Evolutionary conservation across 75 land plant genomes (phyloP).

Genomic region (Gnetum montanum): DNA sequence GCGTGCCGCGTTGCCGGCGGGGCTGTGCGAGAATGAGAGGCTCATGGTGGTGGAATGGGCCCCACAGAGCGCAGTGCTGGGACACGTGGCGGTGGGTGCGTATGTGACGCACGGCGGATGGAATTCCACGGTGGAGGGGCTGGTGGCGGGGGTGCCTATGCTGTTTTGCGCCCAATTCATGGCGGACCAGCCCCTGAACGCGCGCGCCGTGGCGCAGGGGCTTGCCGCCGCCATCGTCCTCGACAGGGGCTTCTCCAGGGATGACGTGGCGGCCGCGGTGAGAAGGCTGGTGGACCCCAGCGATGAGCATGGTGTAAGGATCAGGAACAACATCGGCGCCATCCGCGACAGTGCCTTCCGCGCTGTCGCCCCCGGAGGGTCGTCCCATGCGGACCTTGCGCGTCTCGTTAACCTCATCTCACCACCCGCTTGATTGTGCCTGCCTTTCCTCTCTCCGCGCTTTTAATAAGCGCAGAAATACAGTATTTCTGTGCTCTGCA

Average conservation of each 20-base stretch:
- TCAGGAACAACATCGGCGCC: background rate
- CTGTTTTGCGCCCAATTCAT: background rate
- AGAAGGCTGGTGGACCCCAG: too few relatives aligned
- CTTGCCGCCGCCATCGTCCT: background rate
- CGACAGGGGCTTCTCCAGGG: conserved; percentile 1
- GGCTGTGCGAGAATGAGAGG: background rate
- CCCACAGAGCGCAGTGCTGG: conserved; percentile 3
- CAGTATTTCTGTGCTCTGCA: too few relatives aligned
- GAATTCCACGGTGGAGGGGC: conserved; percentile 4
- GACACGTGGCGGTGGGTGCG: background rate
- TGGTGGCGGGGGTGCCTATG: conserved; percentile 4
- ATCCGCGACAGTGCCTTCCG: background rate
- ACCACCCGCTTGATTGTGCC: too few relatives aligned
- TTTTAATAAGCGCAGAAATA: too few relatives aligned
- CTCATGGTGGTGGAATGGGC: background rate
- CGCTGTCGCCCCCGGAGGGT: conserved; percentile 1
- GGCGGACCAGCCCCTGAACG: background rate
- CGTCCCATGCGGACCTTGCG: background rate
- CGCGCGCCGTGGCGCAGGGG: background rate
- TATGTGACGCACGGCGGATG: conserved; percentile 7
- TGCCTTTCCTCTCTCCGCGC: too few relatives aligned
- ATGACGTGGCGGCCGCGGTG: conserved; percentile 3
- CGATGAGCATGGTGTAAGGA: conserved; percentile 5
- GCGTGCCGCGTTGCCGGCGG: background rate
- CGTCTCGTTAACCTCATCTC: too few relatives aligned